phyloP scores from a whole-genome alignment of 257 asterid genomes.

The Solanum medicagineum region DNA sequence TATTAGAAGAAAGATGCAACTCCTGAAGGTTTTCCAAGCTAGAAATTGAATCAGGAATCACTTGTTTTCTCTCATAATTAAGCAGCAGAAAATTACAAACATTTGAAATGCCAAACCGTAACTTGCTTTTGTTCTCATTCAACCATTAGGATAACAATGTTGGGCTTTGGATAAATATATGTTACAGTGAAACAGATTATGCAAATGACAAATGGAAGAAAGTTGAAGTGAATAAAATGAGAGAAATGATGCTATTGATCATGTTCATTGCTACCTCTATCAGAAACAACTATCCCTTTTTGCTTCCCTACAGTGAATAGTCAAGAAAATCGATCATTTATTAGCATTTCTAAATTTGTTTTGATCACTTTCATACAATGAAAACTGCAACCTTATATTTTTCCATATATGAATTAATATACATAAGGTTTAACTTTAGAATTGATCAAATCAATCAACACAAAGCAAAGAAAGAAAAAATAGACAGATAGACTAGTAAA shows the following conservation, averaged over 20 bases:
- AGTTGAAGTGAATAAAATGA: not conserved
- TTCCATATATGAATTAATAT: not conserved
- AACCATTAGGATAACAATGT: not conserved
- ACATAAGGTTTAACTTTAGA: not conserved
- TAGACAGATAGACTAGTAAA: not conserved
- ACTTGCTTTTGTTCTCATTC: not conserved
- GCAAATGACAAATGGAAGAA: not conserved
- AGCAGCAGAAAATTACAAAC: not conserved
- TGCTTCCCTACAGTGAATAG: not conserved
- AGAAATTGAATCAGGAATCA: slow-evolving; percentile 66
- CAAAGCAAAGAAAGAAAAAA: not conserved
- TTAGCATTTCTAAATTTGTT: not conserved
- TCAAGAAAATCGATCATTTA: not conserved
- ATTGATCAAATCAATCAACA: not conserved
- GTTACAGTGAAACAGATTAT: not conserved
- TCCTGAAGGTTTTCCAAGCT: slow-evolving; percentile 65
- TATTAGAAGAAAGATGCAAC: slow-evolving; percentile 62
- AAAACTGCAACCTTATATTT: not conserved
- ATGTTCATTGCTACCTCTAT: not conserved
- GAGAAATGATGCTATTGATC: not conserved
- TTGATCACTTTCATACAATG: not conserved
- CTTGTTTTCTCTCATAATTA: slow-evolving; percentile 20
- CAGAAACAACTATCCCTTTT: not conserved
- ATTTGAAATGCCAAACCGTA: not conserved
- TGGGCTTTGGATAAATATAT: not conserved